Evolutionary conservation across 2,329 filamentous ascomycete genomes (phyloP).

Genomic region (Pestalotiopsis sp.): DNA sequence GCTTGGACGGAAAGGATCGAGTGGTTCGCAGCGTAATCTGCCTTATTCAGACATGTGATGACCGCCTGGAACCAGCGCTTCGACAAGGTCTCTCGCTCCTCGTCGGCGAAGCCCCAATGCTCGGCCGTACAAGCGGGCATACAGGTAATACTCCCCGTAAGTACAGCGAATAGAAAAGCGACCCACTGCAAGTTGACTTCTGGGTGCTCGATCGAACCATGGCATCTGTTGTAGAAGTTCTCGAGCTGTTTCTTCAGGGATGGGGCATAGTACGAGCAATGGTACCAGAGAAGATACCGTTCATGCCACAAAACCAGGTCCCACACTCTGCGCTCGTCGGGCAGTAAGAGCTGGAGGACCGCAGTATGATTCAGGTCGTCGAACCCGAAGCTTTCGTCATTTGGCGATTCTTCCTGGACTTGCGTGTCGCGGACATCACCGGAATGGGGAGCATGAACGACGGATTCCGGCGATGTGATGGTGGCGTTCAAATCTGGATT

Average conservation of each 20-base stretch:
- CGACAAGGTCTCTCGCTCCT: constrained; percentile 43
- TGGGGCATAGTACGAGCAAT: constrained; percentile 27
- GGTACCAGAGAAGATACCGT: constrained; percentile 28
- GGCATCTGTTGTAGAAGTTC: constrained; percentile 37
- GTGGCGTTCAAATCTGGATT: constrained; percentile 29
- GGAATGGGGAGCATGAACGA: not conserved
- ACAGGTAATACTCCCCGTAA: constrained; percentile 45
- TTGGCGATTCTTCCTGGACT: constrained; percentile 5
- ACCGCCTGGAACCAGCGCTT: constrained; percentile 49
- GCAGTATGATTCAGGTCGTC: constrained; percentile 14
- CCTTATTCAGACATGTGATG: constrained; percentile 46
- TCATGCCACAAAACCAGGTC: constrained; percentile 27
- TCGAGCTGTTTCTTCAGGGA: constrained; percentile 40
- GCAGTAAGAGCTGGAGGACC: constrained; percentile 26
- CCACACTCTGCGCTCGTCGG: constrained; percentile 19
- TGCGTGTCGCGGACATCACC: constrained; percentile 14
- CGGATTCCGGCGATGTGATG: constrained; percentile 24
- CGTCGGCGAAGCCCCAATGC: constrained; percentile 40
- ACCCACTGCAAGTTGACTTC: constrained; percentile 47
- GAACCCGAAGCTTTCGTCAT: constrained; percentile 14
- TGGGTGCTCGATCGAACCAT: constrained; percentile 34
- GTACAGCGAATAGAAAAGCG: constrained; percentile 45
- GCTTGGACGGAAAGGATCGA: constrained; percentile 47
- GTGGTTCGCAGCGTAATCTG: constrained; percentile 46
- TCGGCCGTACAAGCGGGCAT: constrained; percentile 36